phyloP scores from a whole-genome alignment of 805 yeast species.

The Saccharomycopsis babjevae region DNA sequence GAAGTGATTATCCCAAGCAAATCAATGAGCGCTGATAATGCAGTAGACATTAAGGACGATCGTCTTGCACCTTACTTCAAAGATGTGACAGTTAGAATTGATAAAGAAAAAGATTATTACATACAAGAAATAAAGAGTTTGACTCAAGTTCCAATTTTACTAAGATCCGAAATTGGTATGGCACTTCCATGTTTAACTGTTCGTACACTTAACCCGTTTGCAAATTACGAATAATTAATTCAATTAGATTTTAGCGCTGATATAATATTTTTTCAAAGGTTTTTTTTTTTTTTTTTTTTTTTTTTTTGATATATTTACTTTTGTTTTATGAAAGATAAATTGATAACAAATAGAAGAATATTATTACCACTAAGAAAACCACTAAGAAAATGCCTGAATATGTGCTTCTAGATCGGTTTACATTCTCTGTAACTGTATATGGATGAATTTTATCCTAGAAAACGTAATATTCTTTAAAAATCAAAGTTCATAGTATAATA shows the following conservation, averaged over 20 bases:
- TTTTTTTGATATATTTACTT: neutral
- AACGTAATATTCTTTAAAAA: too few species aligned
- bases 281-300: neutral
- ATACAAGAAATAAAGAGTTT: conserved; percentile 79
- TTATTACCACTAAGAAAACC: too few species aligned
- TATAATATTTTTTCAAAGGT: neutral
- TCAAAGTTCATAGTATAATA: too few species aligned
- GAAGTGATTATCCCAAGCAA: conserved; percentile 25
- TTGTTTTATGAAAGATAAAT: neutral
- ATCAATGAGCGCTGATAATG: conserved; percentile 5
- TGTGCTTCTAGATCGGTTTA: too few species aligned
- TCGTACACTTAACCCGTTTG: conserved; percentile 81
- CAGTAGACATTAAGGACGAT: conserved; percentile 20
- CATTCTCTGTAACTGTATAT: too few species aligned
- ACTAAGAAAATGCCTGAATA: too few species aligned
- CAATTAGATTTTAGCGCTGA: neutral
- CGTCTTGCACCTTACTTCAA: conserved; percentile 49
- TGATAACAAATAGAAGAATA: neutral
- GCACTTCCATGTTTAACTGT: conserved; percentile 93
- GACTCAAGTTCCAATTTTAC: conserved; percentile 68
- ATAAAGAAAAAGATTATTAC: conserved; percentile 37
- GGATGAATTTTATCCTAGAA: too few species aligned
- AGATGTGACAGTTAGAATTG: conserved; percentile 47
- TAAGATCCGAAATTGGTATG: conserved; percentile 91
- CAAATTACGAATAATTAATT: conserved; percentile 16